Percentiles rank a stretch among this genome's conserved stretches.
These are phyloP conservation scores for Diaporthe helianthi DNA, from an alignment of 2,329 filamentous ascomycete genomes.

Conservation along the genomic window DNA sequence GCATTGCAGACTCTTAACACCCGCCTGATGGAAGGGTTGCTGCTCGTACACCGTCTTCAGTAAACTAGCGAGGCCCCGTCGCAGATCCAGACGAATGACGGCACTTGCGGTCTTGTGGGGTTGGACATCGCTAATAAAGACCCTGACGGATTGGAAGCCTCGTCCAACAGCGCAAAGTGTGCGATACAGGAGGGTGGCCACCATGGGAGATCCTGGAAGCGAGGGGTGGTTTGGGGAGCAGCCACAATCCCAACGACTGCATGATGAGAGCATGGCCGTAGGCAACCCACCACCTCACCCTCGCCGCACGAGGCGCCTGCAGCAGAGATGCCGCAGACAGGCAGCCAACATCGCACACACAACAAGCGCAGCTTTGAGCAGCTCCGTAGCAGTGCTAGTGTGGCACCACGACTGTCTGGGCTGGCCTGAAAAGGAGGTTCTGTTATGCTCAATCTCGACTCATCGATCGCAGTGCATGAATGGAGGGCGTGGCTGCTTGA, in stretches of 20 bases:
- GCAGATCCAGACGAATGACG: not conserved
- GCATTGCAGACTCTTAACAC: not conserved
- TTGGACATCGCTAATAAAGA: not conserved
- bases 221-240: not conserved
- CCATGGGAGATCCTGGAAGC: not conserved
- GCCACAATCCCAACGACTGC: not conserved
- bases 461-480: not conserved
- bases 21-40: not conserved
- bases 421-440: not conserved
- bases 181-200: not conserved
- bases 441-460: not conserved
- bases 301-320: not conserved
- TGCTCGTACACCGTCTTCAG: not conserved
- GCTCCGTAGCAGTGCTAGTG: not conserved
- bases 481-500: not conserved
- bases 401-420: not conserved
- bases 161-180: not conserved
- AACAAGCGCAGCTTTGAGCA: not conserved
- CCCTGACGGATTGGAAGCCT: not conserved
- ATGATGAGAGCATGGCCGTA: not conserved
- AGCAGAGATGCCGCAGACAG: not conserved
- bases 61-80: conserved; percentile 2
- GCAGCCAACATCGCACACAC: conserved; percentile 5
- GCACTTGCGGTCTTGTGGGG: conserved; percentile 17
- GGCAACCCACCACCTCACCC: not conserved